Percentiles rank a stretch among this genome's conserved stretches.
Conservation (phyloP, 2,329 filamentous ascomycete genomes). For the Sporothrix humicola region DNA sequence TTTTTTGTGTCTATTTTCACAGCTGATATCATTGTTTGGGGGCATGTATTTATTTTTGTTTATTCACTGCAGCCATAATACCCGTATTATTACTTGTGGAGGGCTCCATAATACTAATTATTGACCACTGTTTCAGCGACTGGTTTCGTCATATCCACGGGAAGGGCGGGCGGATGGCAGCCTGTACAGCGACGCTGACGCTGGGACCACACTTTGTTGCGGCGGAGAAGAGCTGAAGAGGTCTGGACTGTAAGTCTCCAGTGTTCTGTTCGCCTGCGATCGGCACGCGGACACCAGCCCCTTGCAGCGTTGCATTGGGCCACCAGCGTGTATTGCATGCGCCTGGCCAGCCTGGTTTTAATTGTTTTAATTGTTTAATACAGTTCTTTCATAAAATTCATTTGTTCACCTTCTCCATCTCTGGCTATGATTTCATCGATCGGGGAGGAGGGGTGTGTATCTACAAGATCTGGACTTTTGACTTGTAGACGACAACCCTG, state of each 20-base stretch:
- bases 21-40: constrained; percentile 5
- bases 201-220: not conserved
- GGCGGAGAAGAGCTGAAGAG: too few relatives aligned
- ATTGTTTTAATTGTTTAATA: not conserved
- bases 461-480: too few relatives aligned
- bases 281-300: constrained; percentile 1
- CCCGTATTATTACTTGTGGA: too few relatives aligned
- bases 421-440: constrained; percentile 7
- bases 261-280: not conserved
- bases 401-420: not conserved
- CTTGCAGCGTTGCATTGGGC: constrained; percentile 7
- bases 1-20: constrained; percentile 8
- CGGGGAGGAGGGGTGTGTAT: not conserved
- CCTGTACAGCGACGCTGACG: too few relatives aligned
- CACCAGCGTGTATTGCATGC: not conserved
- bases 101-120: too few relatives aligned
- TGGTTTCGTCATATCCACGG: constrained; percentile 1
- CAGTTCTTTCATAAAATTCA: too few relatives aligned
- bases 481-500: too few relatives aligned
- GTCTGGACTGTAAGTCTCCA: too few relatives aligned
- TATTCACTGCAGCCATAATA: not conserved
- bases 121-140: too few relatives aligned
- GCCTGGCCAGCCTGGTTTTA: not conserved
- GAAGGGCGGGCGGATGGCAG: too few relatives aligned
- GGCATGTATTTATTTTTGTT: not conserved